Evolutionary conservation across 129 eudicot genomes (phyloP), one percentile per base, ranked within the genome.

Genomic region (Arctium minus): DNA sequence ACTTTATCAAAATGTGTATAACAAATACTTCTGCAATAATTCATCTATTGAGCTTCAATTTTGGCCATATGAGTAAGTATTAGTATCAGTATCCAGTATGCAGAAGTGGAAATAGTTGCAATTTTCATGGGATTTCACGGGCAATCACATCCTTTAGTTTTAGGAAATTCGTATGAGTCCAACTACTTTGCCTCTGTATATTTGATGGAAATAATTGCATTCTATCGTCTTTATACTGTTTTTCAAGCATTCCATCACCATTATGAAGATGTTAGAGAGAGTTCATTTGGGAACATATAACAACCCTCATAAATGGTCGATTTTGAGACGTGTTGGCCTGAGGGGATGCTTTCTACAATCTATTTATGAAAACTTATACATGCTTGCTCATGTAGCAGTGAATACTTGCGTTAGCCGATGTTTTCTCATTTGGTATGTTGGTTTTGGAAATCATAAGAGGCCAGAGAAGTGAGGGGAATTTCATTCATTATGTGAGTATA

Each of bases 391-490:
- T 53, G 22, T 53, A 22, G 64, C 18, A 30, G 74, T 32, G 74
- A 70, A 30, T 32, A 12, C 74, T 70, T 13, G 18, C 74, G n/a
- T 70, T 1, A 30, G 18, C 1, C 39, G 42, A 70, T 70, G 74
- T 70, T 8, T 70, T 70, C 22, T 5, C 39, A 70, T 70, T 70
- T 70, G 74, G 74, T 70, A 29, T 70, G 39, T 32, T 70, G 39
- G 38, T 70, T 70, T 30, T 70, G 74, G 74, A 70, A 70, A 70
- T 70, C 15, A 32, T 70, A 70, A 70, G 74, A 70, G 74, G 39
- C 74, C 40, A 70, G 18, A 70, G 74, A 53, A 53, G 64, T 53
- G 5, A 70, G 2, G 74, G 12, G 12, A 13, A 70, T 42, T 70
- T 70, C 74, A 70, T 70, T 70, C 74, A 70, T 11, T 31, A 70